Conservation (phyloP, 306 rosid species). For the Vigna hirtella region DNA sequence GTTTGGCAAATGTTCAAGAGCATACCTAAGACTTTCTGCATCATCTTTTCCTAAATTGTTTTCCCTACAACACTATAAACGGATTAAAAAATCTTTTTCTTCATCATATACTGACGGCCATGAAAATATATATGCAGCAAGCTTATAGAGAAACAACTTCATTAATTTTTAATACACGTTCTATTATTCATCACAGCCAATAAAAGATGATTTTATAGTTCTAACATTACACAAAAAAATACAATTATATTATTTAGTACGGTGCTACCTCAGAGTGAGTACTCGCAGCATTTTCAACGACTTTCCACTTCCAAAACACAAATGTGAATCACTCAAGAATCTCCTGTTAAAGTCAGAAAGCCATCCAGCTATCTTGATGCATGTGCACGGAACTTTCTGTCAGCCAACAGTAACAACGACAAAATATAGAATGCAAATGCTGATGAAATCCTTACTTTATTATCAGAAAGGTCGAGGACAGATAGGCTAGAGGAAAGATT, state of each 20-base stretch:
- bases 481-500: constrained; percentile 72
- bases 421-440: constrained; percentile 35
- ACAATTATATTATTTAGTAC: constrained; percentile 28
- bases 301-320: constrained; percentile 53
- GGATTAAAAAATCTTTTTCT: constrained; percentile 40
- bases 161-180: constrained; percentile 25
- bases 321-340: constrained; percentile 42
- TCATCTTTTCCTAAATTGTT: constrained; percentile 71
- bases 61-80: constrained; percentile 60
- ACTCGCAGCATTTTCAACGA: constrained; percentile 76
- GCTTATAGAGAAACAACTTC: constrained; percentile 19
- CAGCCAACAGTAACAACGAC: constrained; percentile 35
- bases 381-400: constrained; percentile 40
- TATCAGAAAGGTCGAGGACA: constrained; percentile 85
- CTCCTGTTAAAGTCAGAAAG: constrained; percentile 67
- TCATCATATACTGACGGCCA: constrained; percentile 25
- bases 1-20: constrained; percentile 67
- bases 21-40: constrained; percentile 65
- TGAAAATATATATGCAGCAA: constrained; percentile 31
- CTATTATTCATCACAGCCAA: constrained; percentile 24
- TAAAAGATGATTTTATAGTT: constrained; percentile 21
- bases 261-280: constrained; percentile 79
- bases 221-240: constrained; percentile 37
- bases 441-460: constrained; percentile 66
- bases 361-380: constrained; percentile 85